Evolutionary conservation across 768 basidiomycete species (phyloP).

Genomic region (Serendipita sp.): DNA sequence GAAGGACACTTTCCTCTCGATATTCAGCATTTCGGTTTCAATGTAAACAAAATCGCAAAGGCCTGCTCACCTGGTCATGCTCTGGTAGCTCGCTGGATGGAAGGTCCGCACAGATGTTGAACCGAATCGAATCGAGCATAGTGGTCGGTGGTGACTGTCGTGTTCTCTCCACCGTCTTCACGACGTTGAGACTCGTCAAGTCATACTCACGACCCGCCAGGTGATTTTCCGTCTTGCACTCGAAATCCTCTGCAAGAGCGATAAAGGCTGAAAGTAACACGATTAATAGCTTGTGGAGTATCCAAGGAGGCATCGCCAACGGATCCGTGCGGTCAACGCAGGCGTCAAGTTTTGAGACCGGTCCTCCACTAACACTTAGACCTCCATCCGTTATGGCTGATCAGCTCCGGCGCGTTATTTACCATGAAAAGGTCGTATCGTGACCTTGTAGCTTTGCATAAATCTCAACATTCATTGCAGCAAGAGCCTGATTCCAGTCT

Average conservation of each 20-base stretch:
- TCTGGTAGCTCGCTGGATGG: constrained; percentile 30
- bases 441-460: neutral
- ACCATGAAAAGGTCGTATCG: constrained; percentile 39
- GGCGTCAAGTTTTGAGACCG: neutral
- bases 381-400: constrained; percentile 32
- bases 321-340: neutral
- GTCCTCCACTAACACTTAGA: neutral
- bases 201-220: constrained; percentile 35
- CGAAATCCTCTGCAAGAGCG: constrained; percentile 11
- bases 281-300: constrained; percentile 8
- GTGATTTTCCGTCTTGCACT: constrained; percentile 34
- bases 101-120: constrained; percentile 55
- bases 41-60: constrained; percentile 8
- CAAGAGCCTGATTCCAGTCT: constrained; percentile 70
- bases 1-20: constrained; percentile 36
- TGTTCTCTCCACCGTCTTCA: constrained; percentile 34
- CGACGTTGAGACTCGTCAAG: constrained; percentile 38
- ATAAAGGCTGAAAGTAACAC: constrained; percentile 13
- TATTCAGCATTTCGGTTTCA: neutral
- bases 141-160: constrained; percentile 49
- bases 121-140: constrained; percentile 41
- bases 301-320: neutral
- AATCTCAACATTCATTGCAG: constrained; percentile 6
- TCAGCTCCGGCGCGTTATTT: constrained; percentile 46
- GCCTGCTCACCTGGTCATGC: constrained; percentile 52